Base-by-base conservation (phyloP, 805 yeast genomes). In the Starmerella lactis-condensi region DNA sequence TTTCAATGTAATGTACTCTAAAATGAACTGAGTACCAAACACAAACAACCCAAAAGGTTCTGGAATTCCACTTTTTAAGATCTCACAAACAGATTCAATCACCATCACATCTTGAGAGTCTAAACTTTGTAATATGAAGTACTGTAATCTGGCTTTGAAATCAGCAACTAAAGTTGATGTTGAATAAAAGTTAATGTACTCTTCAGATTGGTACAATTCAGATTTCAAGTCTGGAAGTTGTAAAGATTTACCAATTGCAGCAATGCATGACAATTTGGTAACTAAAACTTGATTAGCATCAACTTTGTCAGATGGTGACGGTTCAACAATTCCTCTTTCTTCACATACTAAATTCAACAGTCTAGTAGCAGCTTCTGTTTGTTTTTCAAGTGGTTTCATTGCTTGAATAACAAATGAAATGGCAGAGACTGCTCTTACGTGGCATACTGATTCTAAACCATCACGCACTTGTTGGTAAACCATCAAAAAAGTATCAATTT, bases 211-310 rank as follows among this genome's bases (percentile, higher is more conserved):
- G n/a, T n/a, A n/a, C n/a, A n/a, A n/a, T n/a, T n/a, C n/a, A n/a
- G n/a, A n/a, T n/a, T n/a, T n/a, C n/a, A n/a, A 79, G 24, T 61
- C 69, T 0, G 78, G 72, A 2, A 65, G 51, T 30, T 67, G 67
- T 45, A 75, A 51, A 0, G 82, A 79, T 34, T 71, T 73, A 0
- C 81, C 89, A 3, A 79, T 56, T 32, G 74, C 77, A n/a, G 62
- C 61, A 0, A 81, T 50, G 45, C 81, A 75, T 10, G 65, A 54
- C 17, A 78, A 50, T 28, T 77, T 51, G 16, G 82, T n/a, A n/a
- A n/a, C n/a, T n/a, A n/a, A n/a, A n/a, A n/a, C 72, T 2, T 61
- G 46, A 1, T 65, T 69, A 3, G 52, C 40, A 20, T 58, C 56
- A 5, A 38, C 37, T 12, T 27, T 9, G 18, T 40, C 36, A 33